These are phyloP conservation scores for Dittrichia graveolens DNA, from an alignment of 129 eudicot genomes.

Conservation along the genomic window DNA sequence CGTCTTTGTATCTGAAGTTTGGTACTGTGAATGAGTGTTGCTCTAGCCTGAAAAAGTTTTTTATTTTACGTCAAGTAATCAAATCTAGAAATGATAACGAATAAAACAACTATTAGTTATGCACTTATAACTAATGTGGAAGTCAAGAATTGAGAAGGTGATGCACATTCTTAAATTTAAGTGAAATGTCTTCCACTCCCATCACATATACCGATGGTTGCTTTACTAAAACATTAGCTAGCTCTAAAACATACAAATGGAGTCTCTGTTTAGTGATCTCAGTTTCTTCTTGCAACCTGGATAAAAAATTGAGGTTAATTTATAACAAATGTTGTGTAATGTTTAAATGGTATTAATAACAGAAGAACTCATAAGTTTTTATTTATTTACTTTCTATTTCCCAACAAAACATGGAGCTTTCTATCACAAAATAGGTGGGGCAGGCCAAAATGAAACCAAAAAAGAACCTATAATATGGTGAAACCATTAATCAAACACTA, in stretches of 20 bases:
- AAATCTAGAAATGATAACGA: neutral
- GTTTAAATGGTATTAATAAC: no score
- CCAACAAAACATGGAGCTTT: no score
- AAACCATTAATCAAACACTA: no score
- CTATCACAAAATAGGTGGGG: no score
- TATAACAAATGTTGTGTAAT: no score
- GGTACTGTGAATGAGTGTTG: no score
- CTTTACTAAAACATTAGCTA: conserved; percentile 82
- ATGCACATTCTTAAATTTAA: conserved; percentile 83
- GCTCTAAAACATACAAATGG: conserved; percentile 83
- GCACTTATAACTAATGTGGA: conserved; percentile 68
- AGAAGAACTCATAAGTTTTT: no score
- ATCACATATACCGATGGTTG: conserved; percentile 90
- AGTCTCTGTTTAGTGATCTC: conserved; percentile 81
- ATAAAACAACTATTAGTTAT: neutral
- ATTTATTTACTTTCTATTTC: no score
- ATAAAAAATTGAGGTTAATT: no score
- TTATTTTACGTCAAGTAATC: neutral
- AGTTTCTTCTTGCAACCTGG: conserved; percentile 87
- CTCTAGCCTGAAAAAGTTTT: conserved; percentile 64
- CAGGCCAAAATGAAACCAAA: no score
- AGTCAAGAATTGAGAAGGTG: conserved; percentile 87
- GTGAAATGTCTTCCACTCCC: conserved; percentile 94
- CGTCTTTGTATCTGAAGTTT: no score
- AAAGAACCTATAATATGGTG: no score